These are phyloP conservation scores for Talaromyces nanjingensis DNA, from an alignment of 495 filamentous ascomycete genomes.

Conservation along the genomic window DNA sequence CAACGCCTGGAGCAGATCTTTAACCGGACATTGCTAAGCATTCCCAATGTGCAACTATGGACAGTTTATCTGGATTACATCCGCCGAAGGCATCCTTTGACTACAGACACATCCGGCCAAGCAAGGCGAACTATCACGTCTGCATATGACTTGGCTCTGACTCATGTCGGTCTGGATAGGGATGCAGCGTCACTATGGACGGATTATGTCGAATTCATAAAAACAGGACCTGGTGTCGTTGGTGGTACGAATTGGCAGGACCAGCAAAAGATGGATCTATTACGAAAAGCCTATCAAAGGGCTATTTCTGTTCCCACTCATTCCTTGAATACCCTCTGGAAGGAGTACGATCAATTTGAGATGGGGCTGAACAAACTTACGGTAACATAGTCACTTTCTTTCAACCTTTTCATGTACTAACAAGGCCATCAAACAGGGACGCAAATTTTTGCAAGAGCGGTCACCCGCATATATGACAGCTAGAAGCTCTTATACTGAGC, in stretches of 20 bases:
- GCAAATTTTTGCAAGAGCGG: conserved; percentile 86
- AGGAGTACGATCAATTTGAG: conserved; percentile 95
- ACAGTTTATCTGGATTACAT: conserved; percentile 92
- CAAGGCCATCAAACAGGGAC: conserved; percentile 42
- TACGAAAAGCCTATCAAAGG: conserved; percentile 85
- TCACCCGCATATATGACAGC: conserved; percentile 92
- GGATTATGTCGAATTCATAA: conserved; percentile 88
- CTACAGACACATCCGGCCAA: conserved; percentile 66
- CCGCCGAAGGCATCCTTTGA: conserved; percentile 79
- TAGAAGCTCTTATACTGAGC: conserved; percentile 70
- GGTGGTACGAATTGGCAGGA: conserved; percentile 91
- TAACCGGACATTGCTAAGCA: conserved; percentile 58
- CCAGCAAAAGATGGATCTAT: conserved; percentile 90
- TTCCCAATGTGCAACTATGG: conserved; percentile 82
- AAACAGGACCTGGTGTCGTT: conserved; percentile 71
- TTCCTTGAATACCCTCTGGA: conserved; percentile 78
- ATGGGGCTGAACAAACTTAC: conserved; percentile 85
- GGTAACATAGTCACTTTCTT: conserved; percentile 34
- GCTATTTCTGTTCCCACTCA: conserved; percentile 79
- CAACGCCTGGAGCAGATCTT: conserved; percentile 75
- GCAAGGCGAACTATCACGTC: conserved; percentile 70
- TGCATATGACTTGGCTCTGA: conserved; percentile 86
- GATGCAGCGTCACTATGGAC: conserved; percentile 87
- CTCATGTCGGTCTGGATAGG: conserved; percentile 83
- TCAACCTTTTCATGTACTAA: conserved; percentile 11